Evolutionary conservation across 352 stramenopile species (phyloP), one percentile per base, ranked within the genome.

Genomic region (Globisporangium nunn): DNA sequence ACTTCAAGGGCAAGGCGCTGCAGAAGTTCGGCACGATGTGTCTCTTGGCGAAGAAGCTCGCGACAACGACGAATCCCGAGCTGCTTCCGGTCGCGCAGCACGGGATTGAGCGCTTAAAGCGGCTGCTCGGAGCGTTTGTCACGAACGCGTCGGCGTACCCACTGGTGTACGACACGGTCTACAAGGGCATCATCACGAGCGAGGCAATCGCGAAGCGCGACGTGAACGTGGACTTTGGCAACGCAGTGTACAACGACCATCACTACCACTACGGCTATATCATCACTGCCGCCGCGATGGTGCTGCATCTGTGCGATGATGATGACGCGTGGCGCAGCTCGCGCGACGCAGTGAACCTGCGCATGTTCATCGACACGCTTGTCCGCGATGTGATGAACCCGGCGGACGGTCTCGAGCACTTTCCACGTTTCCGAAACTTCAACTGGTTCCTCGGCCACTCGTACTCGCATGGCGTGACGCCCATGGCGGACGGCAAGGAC

Each of bases 1-100:
- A 93, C 69, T 93, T 93, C 59, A 91, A 89, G 56, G 81, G 83
- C 46, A 93, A 93, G 43, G 56, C 72, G 11, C 55, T 90, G 23
- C 83, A 93, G 52, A 91, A 91, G 65, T 89, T 82, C 50, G 81
- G 75, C 3, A 84, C 73, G 0, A 87, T 93, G 76, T 87, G 78
- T 61, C 58, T 93, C n/a, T 60, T 93, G 10, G 78, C 83, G 1
- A 68, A 74, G 44, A 64, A 84, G 17, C 65, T 91, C 49, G 69
- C 78, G 1, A 57, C 77, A n/a, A 82, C 74, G 2, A 85, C 74
- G 3, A 72, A 66, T n/a, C 76, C 75, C 14, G 68, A 86, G 57
- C 58, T 89, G 54, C 59, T 48, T 10, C 43, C 71, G 3, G 62
- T 88, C 23, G 69, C 75, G 7, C 59, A 80, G 46, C 59, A 78